Percentiles rank a stretch among this genome's conserved stretches.
phyloP scores from a whole-genome alignment of 2,329 filamentous ascomycete genomes.

The Aspergillus glaucus region DNA sequence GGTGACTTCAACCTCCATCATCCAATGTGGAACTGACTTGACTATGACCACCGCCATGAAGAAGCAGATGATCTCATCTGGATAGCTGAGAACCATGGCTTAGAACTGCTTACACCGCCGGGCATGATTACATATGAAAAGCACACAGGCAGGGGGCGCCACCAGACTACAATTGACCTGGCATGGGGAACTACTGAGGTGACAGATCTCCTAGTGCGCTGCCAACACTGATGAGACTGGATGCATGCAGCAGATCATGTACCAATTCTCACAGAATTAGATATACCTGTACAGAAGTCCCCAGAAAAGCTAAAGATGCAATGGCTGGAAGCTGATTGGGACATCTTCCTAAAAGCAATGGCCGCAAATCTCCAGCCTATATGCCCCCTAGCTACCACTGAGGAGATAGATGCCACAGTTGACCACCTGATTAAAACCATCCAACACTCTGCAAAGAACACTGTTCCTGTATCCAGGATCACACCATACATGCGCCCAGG shows the following conservation, averaged over 20 bases:
- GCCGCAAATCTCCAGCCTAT: neutral
- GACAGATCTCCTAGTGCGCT: conserved; percentile 1
- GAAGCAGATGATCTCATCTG: conserved; percentile 2
- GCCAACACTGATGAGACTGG: neutral
- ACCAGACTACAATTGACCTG: conserved; percentile 4
- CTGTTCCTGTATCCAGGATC: neutral
- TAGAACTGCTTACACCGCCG: conserved; percentile 1
- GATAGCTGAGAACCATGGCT: neutral
- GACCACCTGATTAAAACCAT: neutral
- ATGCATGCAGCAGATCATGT: conserved; percentile 3
- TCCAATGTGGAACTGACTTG: conserved; percentile 2
- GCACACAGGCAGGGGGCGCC: neutral
- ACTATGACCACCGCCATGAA: neutral
- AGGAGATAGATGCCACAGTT: neutral
- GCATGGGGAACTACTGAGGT: neutral
- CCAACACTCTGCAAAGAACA: neutral
- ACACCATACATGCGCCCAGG: neutral
- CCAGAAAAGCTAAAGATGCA: neutral
- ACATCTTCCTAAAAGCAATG: neutral
- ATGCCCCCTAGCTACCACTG: neutral
- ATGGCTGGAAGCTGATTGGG: conserved; percentile 1
- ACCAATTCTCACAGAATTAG: conserved; percentile 1
- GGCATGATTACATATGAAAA: conserved; percentile 4
- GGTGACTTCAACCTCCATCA: conserved; percentile 7
- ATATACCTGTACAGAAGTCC: neutral